Conservation (phyloP, 176 grass and related monocot species). For the Avena eriantha region DNA sequence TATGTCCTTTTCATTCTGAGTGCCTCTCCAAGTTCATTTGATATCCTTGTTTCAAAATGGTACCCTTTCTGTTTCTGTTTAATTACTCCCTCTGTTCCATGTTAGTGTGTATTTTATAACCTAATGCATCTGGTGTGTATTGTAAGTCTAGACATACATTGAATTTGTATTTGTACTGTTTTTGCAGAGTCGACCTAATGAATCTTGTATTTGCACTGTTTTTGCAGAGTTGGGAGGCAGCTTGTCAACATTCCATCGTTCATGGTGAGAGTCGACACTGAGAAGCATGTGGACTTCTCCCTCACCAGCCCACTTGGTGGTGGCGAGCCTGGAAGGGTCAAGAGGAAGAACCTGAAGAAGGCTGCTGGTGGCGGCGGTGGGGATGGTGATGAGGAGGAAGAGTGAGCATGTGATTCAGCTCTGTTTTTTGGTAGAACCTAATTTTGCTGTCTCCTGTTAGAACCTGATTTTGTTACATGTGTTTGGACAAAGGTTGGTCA, state of each 20-base stretch:
- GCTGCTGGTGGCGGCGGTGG: slow-evolving; percentile 51
- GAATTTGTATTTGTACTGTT: too few relatives aligned
- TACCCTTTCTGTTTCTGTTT: too few relatives aligned
- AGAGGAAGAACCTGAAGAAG: slow-evolving; percentile 81
- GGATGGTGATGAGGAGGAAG: slow-evolving; percentile 67
- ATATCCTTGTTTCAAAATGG: too few relatives aligned
- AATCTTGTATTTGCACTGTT: too few relatives aligned
- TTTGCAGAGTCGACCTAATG: too few relatives aligned
- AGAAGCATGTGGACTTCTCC: slow-evolving; percentile 82
- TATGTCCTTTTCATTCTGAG: slow-evolving; percentile 15
- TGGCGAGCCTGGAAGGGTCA: slow-evolving; percentile 74
- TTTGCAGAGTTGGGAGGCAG: slow-evolving; percentile 80
- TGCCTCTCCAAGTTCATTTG: too few relatives aligned
- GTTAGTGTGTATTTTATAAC: too few relatives aligned
- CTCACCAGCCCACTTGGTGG: slow-evolving; percentile 72
- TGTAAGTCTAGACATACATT: too few relatives aligned
- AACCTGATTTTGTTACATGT: slow-evolving; percentile 48
- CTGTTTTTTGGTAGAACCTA: slow-evolving; percentile 50
- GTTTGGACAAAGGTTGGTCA: slow-evolving; percentile 16
- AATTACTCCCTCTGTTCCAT: too few relatives aligned
- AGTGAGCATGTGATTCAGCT: slow-evolving; percentile 18
- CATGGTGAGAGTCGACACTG: slow-evolving; percentile 77
- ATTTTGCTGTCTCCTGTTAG: slow-evolving; percentile 42
- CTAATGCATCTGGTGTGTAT: too few relatives aligned
- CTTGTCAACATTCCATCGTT: slow-evolving; percentile 83